Evolutionary conservation across 192 early-diverging fungal genomes (phyloP).

Genomic region (Helicostylum pulchrum): DNA sequence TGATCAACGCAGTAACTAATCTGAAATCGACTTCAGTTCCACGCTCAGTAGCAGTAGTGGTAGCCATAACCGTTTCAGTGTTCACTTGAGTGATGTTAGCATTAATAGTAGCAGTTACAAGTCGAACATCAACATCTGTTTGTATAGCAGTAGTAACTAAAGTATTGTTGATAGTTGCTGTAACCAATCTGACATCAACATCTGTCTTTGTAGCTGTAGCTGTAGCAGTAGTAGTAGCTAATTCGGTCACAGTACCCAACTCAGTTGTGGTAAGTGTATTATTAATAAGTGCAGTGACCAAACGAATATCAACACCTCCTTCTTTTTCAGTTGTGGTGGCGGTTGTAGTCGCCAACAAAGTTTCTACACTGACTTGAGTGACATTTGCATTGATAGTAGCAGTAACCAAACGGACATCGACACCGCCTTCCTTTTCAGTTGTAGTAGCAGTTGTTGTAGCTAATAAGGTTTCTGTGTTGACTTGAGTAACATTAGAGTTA

Average conservation of each 20-base stretch:
- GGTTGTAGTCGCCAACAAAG: neutral
- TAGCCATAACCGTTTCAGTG: neutral
- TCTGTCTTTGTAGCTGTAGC: neutral
- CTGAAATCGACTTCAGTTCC: neutral
- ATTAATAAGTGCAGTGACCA: neutral
- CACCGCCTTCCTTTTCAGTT: too few species aligned
- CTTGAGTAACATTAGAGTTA: neutral
- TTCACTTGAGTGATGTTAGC: neutral
- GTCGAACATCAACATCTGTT: neutral
- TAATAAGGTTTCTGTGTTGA: too few species aligned
- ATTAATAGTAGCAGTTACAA: neutral
- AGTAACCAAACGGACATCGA: neutral
- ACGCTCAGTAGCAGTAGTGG: neutral
- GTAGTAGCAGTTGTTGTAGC: too few species aligned
- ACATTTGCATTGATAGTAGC: neutral
- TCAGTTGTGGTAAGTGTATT: conserved; percentile 1
- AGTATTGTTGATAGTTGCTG: neutral
- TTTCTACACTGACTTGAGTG: neutral
- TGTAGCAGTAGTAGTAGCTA: neutral
- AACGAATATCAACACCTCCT: neutral
- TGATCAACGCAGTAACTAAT: neutral
- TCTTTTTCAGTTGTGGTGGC: neutral
- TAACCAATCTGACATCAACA: neutral
- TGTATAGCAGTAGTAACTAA: neutral
- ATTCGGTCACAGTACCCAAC: neutral